phyloP scores from a whole-genome alignment of 2,329 filamentous ascomycete genomes.

The Lachnellula occidentalis region DNA sequence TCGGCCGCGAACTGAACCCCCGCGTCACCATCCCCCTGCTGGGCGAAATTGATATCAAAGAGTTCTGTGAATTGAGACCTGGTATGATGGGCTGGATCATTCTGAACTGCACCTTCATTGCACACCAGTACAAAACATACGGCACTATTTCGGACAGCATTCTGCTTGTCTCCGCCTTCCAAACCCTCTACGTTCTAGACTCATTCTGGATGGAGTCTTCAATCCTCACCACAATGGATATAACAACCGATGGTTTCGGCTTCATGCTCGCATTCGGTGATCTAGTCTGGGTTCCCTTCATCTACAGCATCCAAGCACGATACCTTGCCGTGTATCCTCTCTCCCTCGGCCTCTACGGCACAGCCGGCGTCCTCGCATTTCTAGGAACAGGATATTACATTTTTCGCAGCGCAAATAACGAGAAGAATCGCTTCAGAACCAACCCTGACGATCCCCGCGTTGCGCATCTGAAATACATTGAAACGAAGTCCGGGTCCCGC shows the following conservation, averaged over 20 bases:
- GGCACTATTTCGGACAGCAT: conserved; percentile 84
- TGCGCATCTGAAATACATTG: conserved; percentile 75
- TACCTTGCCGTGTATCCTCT: conserved; percentile 81
- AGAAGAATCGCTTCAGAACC: conserved; percentile 92
- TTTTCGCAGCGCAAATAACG: conserved; percentile 88
- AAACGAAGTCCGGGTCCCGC: conserved; percentile 76
- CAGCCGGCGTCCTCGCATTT: conserved; percentile 59
- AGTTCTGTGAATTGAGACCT: conserved; percentile 84
- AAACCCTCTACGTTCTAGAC: conserved; percentile 79
- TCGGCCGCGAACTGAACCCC: conserved; percentile 91
- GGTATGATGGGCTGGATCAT: conserved; percentile 87
- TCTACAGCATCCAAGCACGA: conserved; percentile 77
- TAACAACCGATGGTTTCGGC: conserved; percentile 88
- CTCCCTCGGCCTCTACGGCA: conserved; percentile 64
- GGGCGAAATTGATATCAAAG: conserved; percentile 84
- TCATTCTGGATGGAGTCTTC: conserved; percentile 81
- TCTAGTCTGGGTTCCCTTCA: conserved; percentile 86
- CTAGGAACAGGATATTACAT: conserved; percentile 76
- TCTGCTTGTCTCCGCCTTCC: conserved; percentile 68
- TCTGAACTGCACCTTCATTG: conserved; percentile 76
- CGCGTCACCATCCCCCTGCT: conserved; percentile 72
- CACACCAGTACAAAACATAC: conserved; percentile 80
- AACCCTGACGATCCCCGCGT: conserved; percentile 77
- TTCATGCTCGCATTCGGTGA: conserved; percentile 95
- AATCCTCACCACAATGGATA: conserved; percentile 89